Base-by-base conservation (phyloP, 2,329 filamentous ascomycete genomes). In the Aspergillus sp. region DNA sequence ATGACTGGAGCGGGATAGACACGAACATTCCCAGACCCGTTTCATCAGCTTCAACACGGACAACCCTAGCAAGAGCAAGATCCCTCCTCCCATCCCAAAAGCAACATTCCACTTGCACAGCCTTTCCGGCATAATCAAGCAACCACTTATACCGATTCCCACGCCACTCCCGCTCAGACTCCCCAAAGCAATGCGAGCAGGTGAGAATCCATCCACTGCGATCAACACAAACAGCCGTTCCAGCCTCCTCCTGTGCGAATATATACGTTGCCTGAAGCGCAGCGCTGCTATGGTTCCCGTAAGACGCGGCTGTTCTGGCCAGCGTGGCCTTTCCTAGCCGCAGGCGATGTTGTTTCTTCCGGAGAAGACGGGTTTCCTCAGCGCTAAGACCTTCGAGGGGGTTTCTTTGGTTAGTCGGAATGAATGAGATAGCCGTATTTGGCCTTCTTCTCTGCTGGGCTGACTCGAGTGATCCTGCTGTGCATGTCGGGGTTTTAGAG, bases 151-250 rank as follows among this genome's bases (percentile, higher is more conserved):
- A 57, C 12, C 67, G 67, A 0, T 62, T 50, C 0, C 22, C 30
- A 7, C 18, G 43, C 50, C 73, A 65, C 2, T 76, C 49, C 0
- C 69, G 64, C 4, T 61, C 59, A 0, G 66, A 68, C 48, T 82
- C 80, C 2, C 77, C 79, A 17, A 83, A 68, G 60, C 81, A 83
- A 58, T 83, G 81, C 0, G 81, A 73, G 64, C 81, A 83, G 2
- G 80, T 82, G 18, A 83, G 66, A 4, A 82, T 62, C 41, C 81
- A 68, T 4, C 81, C 81, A n/a, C 3, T 65, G 55, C 0, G 72
- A 0, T 75, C 73, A 34, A 83, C 76, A 60, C 80, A 83, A 2
- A 83, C 74, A 0, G 81, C 81, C 1, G 80, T 83, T 5, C 80
- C 80, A 5, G 80, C 81, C 59, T 81, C 76, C 24, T 78, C 66